A percentile compares a stretch with the other conserved stretches of the same genome.
Conservation (phyloP, 169 alveolate species). For the Plasmodium berghei region DNA sequence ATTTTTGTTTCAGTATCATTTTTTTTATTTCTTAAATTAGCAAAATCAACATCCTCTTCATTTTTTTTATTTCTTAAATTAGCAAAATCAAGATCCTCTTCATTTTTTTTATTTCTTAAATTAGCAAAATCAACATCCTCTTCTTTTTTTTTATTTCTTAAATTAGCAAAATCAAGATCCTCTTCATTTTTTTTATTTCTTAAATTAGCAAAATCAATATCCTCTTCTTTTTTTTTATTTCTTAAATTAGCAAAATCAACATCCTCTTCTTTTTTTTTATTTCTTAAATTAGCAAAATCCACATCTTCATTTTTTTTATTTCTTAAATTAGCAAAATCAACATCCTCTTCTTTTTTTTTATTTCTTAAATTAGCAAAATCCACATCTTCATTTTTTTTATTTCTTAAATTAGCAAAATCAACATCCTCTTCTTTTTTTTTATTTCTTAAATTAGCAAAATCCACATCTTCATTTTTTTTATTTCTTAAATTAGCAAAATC, state of each 20-base stretch:
- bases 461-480: background rate
- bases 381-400: slow-evolving; percentile 4
- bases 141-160: slow-evolving; percentile 25
- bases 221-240: background rate
- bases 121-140: background rate
- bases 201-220: background rate
- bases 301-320: background rate
- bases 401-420: slow-evolving; percentile 22
- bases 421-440: slow-evolving; percentile 3
- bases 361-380: background rate
- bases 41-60: slow-evolving; percentile 13
- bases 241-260: background rate
- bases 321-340: slow-evolving; percentile 9
- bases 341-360: slow-evolving; percentile 20
- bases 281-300: slow-evolving; percentile 13
- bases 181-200: slow-evolving; percentile 14
- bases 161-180: slow-evolving; percentile 7
- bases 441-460: slow-evolving; percentile 5
- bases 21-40: slow-evolving; percentile 10
- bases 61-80: slow-evolving; percentile 25
- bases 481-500: slow-evolving; percentile 7
- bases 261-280: background rate
- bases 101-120: slow-evolving; percentile 21
- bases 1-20: slow-evolving; percentile 7
- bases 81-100: slow-evolving; percentile 12